phyloP scores from a whole-genome alignment of 1,139 yeast genomes.

The Taphrina flavorubra region DNA sequence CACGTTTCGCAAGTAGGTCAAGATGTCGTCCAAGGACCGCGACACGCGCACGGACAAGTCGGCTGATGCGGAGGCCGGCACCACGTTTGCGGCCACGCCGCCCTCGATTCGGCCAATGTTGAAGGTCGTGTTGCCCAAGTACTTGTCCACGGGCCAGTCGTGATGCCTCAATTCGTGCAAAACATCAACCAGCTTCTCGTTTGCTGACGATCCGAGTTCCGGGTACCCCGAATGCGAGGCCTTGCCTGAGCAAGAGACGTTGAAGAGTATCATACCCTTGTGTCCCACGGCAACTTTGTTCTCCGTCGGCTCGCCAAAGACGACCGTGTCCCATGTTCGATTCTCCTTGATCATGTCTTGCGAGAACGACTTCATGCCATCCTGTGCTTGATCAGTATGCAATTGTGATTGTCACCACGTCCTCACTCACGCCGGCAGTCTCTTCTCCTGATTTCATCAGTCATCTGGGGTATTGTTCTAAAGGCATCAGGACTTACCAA shows the following conservation, averaged over 20 bases:
- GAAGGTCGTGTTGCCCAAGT: slow-evolving; percentile 66
- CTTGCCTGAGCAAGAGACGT: slow-evolving; percentile 59
- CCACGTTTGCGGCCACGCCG: slow-evolving; percentile 68
- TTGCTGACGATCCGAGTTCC: slow-evolving; percentile 68
- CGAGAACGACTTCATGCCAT: slow-evolving; percentile 38
- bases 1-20: slow-evolving; percentile 52
- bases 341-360: slow-evolving; percentile 20
- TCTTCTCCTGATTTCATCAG: slow-evolving; percentile 58
- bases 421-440: slow-evolving; percentile 56
- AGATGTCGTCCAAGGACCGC: slow-evolving; percentile 55
- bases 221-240: slow-evolving; percentile 75
- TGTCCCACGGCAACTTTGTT: slow-evolving; percentile 72
- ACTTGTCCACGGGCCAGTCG: slow-evolving; percentile 59
- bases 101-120: slow-evolving; percentile 66
- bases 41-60: slow-evolving; percentile 63
- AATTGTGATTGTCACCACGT: too few species aligned
- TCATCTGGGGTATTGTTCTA: not conserved
- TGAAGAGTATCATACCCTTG: slow-evolving; percentile 61
- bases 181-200: slow-evolving; percentile 62
- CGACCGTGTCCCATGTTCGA: slow-evolving; percentile 61
- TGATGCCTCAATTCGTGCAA: slow-evolving; percentile 55
- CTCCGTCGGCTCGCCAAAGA: slow-evolving; percentile 80
- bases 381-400: slow-evolving; percentile 8
- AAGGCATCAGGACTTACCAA: slow-evolving; percentile 50
- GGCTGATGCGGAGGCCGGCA: slow-evolving; percentile 66